Evolutionary conservation across 2,329 filamentous ascomycete genomes (phyloP).

Genomic region (Paracamarosporium sp.): DNA sequence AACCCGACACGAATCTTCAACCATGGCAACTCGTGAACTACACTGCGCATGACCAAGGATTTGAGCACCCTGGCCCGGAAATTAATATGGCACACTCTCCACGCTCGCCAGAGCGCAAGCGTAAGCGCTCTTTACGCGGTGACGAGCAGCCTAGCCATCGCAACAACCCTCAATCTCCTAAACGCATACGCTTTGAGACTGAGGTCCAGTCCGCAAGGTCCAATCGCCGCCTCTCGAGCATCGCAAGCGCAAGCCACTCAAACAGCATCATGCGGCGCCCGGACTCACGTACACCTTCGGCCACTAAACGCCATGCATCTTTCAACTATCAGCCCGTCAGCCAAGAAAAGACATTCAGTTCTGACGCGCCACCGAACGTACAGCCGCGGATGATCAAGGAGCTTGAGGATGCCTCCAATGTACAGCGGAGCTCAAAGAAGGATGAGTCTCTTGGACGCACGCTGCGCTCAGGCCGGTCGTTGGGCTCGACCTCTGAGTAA

Average conservation of each 20-base stretch:
- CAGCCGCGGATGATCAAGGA: slow-evolving; percentile 4
- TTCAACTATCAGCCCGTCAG: slow-evolving; percentile 12
- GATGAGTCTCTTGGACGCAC: neutral
- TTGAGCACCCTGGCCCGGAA: neutral
- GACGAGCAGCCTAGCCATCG: neutral
- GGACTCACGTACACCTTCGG: neutral
- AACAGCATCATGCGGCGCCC: slow-evolving; percentile 9
- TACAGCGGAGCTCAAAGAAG: neutral
- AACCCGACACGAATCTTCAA: neutral
- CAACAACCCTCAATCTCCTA: neutral
- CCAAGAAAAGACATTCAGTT: slow-evolving; percentile 4
- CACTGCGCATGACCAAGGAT: neutral
- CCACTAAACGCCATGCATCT: slow-evolving; percentile 4
- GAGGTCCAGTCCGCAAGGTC: neutral
- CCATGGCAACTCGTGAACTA: neutral
- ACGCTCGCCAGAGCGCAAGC: neutral
- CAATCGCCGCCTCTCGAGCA: slow-evolving; percentile 6
- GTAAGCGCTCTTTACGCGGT: neutral
- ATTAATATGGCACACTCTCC: neutral
- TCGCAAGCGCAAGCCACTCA: neutral
- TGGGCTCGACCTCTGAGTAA: neutral
- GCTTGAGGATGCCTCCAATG: neutral
- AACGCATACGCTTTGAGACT: slow-evolving; percentile 1
- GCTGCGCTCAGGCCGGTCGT: slow-evolving; percentile 1
- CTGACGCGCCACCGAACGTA: slow-evolving; percentile 5